Conservation (phyloP, 2,329 filamentous ascomycete genomes). For the Hypoxylon sp. region DNA sequence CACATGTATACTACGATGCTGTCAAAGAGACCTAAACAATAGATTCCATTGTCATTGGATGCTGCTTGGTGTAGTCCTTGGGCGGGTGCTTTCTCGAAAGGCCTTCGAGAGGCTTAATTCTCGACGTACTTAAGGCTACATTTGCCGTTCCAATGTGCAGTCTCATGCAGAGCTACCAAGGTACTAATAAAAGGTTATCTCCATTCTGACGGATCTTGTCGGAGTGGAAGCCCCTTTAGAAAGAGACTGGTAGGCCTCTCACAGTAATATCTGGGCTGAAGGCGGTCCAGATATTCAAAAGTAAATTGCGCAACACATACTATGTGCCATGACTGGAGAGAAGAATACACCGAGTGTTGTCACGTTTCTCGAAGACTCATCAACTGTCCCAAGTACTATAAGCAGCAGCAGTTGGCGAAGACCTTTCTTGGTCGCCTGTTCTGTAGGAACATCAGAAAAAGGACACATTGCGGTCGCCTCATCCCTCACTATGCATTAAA, state of each 20-base stretch:
- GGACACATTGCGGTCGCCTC: conserved; percentile 46
- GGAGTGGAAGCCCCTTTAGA: background rate
- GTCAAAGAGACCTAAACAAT: conserved; percentile 31
- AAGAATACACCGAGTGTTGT: conserved; percentile 46
- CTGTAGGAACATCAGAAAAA: conserved; percentile 16
- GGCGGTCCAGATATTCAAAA: background rate
- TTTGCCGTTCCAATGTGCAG: background rate
- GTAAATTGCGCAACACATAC: conserved; percentile 5
- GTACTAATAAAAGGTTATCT: background rate
- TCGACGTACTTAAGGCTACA: conserved; percentile 19
- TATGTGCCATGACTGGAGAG: conserved; percentile 49
- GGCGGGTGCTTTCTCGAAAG: conserved; percentile 31
- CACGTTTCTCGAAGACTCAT: conserved; percentile 43
- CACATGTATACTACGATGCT: background rate
- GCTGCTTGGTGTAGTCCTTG: background rate
- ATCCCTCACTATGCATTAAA: conserved; percentile 42
- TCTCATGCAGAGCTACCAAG: background rate
- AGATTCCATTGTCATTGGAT: conserved; percentile 11
- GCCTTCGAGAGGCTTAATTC: background rate
- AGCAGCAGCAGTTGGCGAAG: conserved; percentile 43
- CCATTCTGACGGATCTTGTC: conserved; percentile 8
- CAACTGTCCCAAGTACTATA: conserved; percentile 45
- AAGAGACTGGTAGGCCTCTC: background rate
- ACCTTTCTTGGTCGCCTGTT: conserved; percentile 45
- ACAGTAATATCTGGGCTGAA: conserved; percentile 1